phyloP scores from a whole-genome alignment of 2,329 filamentous ascomycete species.

The Trichoderma semiorbis region DNA sequence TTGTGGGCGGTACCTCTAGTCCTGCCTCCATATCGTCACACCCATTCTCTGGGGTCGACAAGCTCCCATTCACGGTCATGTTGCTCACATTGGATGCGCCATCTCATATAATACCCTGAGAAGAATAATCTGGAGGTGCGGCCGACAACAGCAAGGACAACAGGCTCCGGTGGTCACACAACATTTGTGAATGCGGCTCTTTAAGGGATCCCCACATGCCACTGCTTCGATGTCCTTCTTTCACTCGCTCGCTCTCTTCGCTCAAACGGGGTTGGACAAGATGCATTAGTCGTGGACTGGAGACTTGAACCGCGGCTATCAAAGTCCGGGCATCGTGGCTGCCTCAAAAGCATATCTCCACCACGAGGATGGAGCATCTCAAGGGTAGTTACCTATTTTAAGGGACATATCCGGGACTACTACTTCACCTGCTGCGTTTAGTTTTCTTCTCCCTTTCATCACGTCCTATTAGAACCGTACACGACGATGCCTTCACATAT shows the following conservation, averaged over 20 bases:
- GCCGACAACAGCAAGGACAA: neutral
- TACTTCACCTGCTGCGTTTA: neutral
- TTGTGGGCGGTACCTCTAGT: neutral
- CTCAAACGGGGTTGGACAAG: neutral
- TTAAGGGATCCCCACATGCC: neutral
- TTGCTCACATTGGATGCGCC: conserved; percentile 1
- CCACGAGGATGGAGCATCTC: neutral
- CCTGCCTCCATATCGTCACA: neutral
- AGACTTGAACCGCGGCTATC: neutral
- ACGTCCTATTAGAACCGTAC: conserved; percentile 11
- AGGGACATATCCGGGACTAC: neutral
- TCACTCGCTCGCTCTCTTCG: neutral
- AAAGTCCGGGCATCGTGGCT: neutral
- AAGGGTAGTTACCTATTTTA: neutral
- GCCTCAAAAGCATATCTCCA: neutral
- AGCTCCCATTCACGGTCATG: conserved; percentile 8
- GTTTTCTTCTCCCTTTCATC: neutral
- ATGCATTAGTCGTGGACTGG: neutral
- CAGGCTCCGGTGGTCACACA: conserved; percentile 13
- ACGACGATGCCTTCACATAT: conserved; percentile 8
- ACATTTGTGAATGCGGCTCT: conserved; percentile 17
- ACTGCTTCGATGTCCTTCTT: neutral
- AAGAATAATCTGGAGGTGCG: neutral
- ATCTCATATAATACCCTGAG: neutral
- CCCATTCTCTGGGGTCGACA: neutral